Evolutionary conservation across 2,329 filamentous ascomycete genomes (phyloP), one percentile per base, ranked within the genome.

Genomic region (Neofusicoccum parvum): DNA sequence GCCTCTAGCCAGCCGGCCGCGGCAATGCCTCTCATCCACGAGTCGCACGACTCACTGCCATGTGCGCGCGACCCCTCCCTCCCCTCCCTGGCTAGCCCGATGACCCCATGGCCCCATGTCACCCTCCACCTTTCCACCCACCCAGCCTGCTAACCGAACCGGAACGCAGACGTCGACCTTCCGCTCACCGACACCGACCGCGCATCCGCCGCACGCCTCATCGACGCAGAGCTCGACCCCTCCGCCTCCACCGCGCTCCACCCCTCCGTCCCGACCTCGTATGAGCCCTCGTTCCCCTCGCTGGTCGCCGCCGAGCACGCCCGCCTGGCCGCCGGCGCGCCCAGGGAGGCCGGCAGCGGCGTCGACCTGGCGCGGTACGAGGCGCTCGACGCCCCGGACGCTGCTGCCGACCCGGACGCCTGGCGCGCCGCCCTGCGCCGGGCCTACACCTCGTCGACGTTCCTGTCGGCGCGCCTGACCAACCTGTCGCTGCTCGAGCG

Each of bases 341-440:
- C 73, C 1, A 79, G 77, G 37, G 75, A 83, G n/a, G 85, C 88
- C 1, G 80, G 91, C 65, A 75, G 78, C 0, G 85, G 87, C 63
- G 88, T 96, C 71, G 91, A 97, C 77, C 82, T 92, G 17, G 81
- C 86, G 49, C 92, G 94, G 70, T 98, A 98, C 85, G 92, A 97
- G 79, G 87, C 89, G 2, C 87, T 92, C 41, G 86, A 91, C 20
- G 79, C 86, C 39, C 82, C 86, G 14, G 80, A 79, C 46, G 72
- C 79, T 39, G 72, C 77, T 12, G 66, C 75, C 65, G 67, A 75
- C 70, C 70, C 81, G 1, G 73, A 77, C 50, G 78, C 80, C 66
- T 87, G 85, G 85, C 80, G 79, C 59, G 71, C 79, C 43, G 81
- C 82, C 1, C 75, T 89, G 54, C 80, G 80, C 60, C 81, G 81